Base-by-base conservation (phyloP, 768 basidiomycete species). In the Leccinellum rugosiceps region DNA sequence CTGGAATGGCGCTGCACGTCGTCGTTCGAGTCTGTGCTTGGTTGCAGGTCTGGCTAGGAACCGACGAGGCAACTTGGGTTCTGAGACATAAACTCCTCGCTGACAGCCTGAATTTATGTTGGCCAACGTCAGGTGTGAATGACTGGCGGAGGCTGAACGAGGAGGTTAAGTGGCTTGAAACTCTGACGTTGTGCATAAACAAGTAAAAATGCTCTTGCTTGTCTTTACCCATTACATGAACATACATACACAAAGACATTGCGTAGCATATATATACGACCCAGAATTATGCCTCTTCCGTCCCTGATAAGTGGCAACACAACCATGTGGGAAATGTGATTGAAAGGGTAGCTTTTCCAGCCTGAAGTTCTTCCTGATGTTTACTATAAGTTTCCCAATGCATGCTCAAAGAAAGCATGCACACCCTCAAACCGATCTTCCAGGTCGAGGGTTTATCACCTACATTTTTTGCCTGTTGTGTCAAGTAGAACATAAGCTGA, bases 131-230 rank as follows among this genome's bases (percentile, higher is more conserved):
- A 6, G 19, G 10, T 28, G 21, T 19, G 15, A 58, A 19, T 19
- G 31, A 30, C 15, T 3, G 53, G 35, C 32, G 52, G 14, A 45
- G 41, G 28, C n/a, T 34, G 32, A 57, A 57, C 50, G 43, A 28
- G 19, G 43, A 28, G 19, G 11, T 34, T 35, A 35, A 58, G 41
- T 19, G n/a, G 28, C 38, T 45, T 13, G 31, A 31, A 31, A 10
- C n/a, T 35, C 56, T 25, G 25, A 45, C 41, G 52, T 30, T 28
- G 19, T 25, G 21, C 61, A 59, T 64, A 45, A 54, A 59, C 50
- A 59, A 59, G 25, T 35, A 13, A 47, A 25, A 47, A 17, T 8
- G 30, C 25, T 25, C 25, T 25, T 25, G 8, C 30, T 31, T n/a
- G n/a, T n/a, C n/a, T n/a, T n/a, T n/a, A n/a, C n/a, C n/a, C n/a